phyloP scores from a whole-genome alignment of 768 basidiomycete species.

The Termitomyces sp. region DNA sequence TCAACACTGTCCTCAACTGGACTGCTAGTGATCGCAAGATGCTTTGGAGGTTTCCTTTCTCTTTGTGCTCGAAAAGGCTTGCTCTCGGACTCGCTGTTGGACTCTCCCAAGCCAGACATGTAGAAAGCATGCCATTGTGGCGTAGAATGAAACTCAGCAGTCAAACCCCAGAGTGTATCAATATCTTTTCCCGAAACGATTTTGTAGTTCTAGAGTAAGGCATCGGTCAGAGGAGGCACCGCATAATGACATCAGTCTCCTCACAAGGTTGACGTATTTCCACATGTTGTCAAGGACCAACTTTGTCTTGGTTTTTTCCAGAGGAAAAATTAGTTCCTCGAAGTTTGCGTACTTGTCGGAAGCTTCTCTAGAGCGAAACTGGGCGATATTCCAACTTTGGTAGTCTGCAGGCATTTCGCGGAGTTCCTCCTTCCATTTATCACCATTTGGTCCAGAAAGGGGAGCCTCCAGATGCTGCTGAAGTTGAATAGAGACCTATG shows the following conservation, averaged over 20 bases:
- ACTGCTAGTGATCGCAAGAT: slow-evolving; percentile 47
- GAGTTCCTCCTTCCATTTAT: slow-evolving; percentile 42
- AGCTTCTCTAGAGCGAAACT: slow-evolving; percentile 54
- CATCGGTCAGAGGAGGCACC: slow-evolving; percentile 1
- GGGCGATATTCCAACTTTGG: slow-evolving; percentile 65
- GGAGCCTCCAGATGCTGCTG: slow-evolving; percentile 60
- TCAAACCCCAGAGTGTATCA: slow-evolving; percentile 60
- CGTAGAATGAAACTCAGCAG: slow-evolving; percentile 38
- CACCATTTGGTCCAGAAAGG: slow-evolving; percentile 49
- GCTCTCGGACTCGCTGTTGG: slow-evolving; percentile 22
- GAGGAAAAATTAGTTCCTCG: slow-evolving; percentile 52
- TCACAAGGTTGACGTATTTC: slow-evolving; percentile 54
- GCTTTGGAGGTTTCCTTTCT: slow-evolving; percentile 25
- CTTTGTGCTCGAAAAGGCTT: slow-evolving; percentile 10
- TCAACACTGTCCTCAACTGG: slow-evolving; percentile 35
- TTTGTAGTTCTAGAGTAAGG: slow-evolving; percentile 50
- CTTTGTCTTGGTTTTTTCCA: slow-evolving; percentile 47
- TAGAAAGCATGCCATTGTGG: slow-evolving; percentile 57
- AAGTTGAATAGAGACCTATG: slow-evolving; percentile 58
- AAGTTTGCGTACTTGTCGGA: slow-evolving; percentile 42
- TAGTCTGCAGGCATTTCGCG: slow-evolving; percentile 56
- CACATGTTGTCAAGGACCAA: slow-evolving; percentile 55
- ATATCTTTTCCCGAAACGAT: slow-evolving; percentile 44
- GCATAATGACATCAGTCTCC: slow-evolving; percentile 19
- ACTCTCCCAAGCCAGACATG: slow-evolving; percentile 22